Percentiles rank a stretch among this genome's conserved stretches.
Conservation (phyloP, 2,329 filamentous ascomycete genomes). For the Emergomyces pasteurianus region DNA sequence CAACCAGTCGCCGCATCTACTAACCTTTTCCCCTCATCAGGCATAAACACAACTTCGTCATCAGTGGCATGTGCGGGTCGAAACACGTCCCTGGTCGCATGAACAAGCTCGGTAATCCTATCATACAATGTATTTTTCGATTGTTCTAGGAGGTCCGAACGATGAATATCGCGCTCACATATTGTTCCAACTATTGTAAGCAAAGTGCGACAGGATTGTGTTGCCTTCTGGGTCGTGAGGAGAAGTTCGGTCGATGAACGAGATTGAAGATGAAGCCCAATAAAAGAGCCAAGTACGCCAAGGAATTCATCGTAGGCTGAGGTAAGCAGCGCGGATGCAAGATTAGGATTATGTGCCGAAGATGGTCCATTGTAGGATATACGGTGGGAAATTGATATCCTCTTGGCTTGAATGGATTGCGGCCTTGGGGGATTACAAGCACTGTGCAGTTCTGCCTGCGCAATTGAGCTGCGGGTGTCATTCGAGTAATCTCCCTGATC, state of each 20-base stretch:
- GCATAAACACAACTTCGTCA: slow-evolving; percentile 65
- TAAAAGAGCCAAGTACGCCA: slow-evolving; percentile 83
- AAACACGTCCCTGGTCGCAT: slow-evolving; percentile 69
- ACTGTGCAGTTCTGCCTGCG: slow-evolving; percentile 2
- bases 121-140: slow-evolving; percentile 67
- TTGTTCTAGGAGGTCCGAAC: slow-evolving; percentile 53
- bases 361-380: slow-evolving; percentile 63
- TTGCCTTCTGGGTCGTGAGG: slow-evolving; percentile 69
- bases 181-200: slow-evolving; percentile 71
- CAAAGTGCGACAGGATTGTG: slow-evolving; percentile 66
- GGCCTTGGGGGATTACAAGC: slow-evolving; percentile 19
- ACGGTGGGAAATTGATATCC: slow-evolving; percentile 53
- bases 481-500: background rate
- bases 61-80: slow-evolving; percentile 54
- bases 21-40: slow-evolving; percentile 63
- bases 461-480: slow-evolving; percentile 19
- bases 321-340: slow-evolving; percentile 74
- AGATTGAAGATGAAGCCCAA: slow-evolving; percentile 87
- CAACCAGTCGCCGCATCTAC: slow-evolving; percentile 72
- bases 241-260: slow-evolving; percentile 76
- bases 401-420: slow-evolving; percentile 32
- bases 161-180: slow-evolving; percentile 61
- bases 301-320: slow-evolving; percentile 77
- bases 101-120: slow-evolving; percentile 66
- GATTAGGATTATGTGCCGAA: slow-evolving; percentile 52